Evolutionary conservation across 257 asterid species (phyloP), one percentile per base, ranked within the genome.

Genomic region (Nicotiana tomentosiformis): DNA sequence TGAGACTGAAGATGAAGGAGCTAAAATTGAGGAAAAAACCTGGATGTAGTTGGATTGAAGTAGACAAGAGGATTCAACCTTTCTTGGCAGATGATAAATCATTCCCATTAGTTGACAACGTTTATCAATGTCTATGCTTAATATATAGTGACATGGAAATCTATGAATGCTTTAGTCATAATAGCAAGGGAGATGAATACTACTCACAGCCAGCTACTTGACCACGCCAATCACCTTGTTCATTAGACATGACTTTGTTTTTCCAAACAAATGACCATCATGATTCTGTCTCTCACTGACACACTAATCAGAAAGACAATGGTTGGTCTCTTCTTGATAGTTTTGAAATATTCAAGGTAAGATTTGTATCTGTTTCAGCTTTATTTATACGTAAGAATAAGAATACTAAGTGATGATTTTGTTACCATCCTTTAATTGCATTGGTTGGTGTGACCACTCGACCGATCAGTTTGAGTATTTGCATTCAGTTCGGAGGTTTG

Each of bases 41-140:
- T 0, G 96, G 94, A 1, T 88, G 92, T 82, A 94, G 98, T 86
- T 92, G 98, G 98, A 90, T 92, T 76, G 96, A 94, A 88, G 86
- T 89, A 57, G 91, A 90, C 83, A 85, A 86, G 88, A 86, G 84
- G 69, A 88, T 90, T 16, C 89, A 83, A 37, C 80, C 93, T 20
- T 94, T 94, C 83, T 82, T 89, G 68, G 95, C 90, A 2, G 92
- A 87, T 5, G 95, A 92, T 79, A 90, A 86, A 84, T 61, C 77
- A 26, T 88, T 87, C 56, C 82, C 90, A 15, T 77, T 58, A 65
- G 88, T 89, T 18, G 91, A 90, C 65, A 60, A 81, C 78, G 93
- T 89, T 56, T 90, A 89, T 62, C 89, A 79, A 46, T 94, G 97
- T 78, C 87, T 92, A 56, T 85, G 89, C 64, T 83, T 85, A 66